Conservation (phyloP, 352 stramenopile genomes). For the Globisporangium barbulae region DNA sequence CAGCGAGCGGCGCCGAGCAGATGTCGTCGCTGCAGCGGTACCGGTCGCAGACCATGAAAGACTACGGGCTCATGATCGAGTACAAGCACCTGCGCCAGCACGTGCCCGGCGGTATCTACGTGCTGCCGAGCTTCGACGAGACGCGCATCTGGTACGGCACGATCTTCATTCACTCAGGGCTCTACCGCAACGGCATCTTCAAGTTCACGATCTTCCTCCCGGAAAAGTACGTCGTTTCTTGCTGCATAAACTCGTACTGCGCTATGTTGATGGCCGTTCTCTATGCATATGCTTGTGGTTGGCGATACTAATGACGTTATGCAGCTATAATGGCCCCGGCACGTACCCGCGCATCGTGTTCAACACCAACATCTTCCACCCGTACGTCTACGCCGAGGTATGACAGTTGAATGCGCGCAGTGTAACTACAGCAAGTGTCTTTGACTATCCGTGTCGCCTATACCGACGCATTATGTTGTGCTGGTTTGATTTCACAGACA, state of each 20-base stretch:
- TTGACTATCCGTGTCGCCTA: background rate
- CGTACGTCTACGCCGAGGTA: constrained; percentile 86
- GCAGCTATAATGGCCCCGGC: constrained; percentile 92
- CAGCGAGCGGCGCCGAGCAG: constrained; percentile 29
- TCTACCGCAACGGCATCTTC: constrained; percentile 96
- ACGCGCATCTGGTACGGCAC: constrained; percentile 92
- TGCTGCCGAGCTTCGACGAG: constrained; percentile 92
- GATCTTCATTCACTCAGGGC: constrained; percentile 95
- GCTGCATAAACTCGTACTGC: background rate
- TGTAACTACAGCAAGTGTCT: background rate
- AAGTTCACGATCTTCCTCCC: constrained; percentile 93
- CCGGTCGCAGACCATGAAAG: constrained; percentile 86
- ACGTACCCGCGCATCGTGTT: constrained; percentile 93
- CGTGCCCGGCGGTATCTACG: constrained; percentile 93
- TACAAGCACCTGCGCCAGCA: constrained; percentile 96
- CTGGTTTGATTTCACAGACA: constrained; percentile 31
- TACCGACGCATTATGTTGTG: background rate
- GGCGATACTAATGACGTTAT: constrained; percentile 24
- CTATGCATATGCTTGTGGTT: background rate
- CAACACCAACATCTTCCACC: constrained; percentile 92
- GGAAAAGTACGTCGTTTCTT: constrained; percentile 35
- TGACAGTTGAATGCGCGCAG: background rate
- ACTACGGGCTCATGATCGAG: constrained; percentile 97
- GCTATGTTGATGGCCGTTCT: background rate
- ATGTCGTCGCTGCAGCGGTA: constrained; percentile 86